Evolutionary conservation across 306 rosid genomes (phyloP).

Genomic region (Fragaria vesca): DNA sequence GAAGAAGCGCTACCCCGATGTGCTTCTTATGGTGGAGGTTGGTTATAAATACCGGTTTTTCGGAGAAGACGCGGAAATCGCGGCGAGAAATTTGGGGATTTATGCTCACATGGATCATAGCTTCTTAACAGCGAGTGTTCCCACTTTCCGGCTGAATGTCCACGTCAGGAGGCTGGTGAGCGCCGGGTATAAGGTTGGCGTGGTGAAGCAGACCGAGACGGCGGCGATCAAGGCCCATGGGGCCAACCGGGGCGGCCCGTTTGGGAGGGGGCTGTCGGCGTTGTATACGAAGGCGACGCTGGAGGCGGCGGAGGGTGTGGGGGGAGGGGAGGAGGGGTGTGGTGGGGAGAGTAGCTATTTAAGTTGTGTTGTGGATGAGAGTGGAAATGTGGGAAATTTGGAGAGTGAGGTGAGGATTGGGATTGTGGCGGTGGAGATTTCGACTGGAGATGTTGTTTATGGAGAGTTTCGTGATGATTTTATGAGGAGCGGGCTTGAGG

Average conservation of each 20-base stretch:
- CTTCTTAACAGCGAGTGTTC: conserved; percentile 84
- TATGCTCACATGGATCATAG: conserved; percentile 79
- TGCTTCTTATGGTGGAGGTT: conserved; percentile 86
- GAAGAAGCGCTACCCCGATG: conserved; percentile 69
- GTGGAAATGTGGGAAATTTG: conserved; percentile 33
- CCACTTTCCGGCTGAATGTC: conserved; percentile 71
- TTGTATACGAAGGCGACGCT: conserved; percentile 84
- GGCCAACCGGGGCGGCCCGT: conserved; percentile 66
- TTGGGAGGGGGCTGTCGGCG: conserved; percentile 75
- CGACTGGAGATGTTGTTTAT: conserved; percentile 76
- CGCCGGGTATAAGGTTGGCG: conserved; percentile 89
- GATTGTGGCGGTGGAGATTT: conserved; percentile 73
- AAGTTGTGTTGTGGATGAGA: conserved; percentile 76
- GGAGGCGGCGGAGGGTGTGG: conserved; percentile 76
- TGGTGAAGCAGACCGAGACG: conserved; percentile 91
- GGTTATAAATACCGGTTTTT: conserved; percentile 85
- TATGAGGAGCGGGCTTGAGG: conserved; percentile 78
- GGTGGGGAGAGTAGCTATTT: conserved; percentile 68
- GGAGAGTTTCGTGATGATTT: conserved; percentile 68
- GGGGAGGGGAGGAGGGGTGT: conserved; percentile 69
- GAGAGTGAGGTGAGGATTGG: conserved; percentile 59
- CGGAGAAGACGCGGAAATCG: conserved; percentile 76
- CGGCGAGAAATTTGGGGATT: conserved; percentile 69
- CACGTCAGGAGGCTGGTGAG: conserved; percentile 92
- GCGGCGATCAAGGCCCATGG: conserved; percentile 92